Evolutionary conservation across 495 filamentous ascomycete genomes (phyloP), one percentile per base, ranked within the genome.

Genomic region (Parathielavia appendiculata): DNA sequence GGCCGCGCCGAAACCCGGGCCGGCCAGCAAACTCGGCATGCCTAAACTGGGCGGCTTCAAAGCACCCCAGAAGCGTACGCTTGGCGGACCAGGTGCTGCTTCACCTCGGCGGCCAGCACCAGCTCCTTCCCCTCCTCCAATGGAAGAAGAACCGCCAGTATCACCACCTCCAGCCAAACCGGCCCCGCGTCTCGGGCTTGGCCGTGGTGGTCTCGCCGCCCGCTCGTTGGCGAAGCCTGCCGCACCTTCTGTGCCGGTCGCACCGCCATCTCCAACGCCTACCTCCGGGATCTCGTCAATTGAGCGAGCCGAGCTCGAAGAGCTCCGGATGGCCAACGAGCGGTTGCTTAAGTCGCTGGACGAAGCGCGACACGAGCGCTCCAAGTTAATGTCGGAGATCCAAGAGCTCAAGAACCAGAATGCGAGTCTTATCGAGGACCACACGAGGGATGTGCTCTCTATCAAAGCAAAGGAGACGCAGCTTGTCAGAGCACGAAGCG

Each of bases 381-480:
- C 84, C 17, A 88, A 83, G 59, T 76, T 92, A 11, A 80, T 79
- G 43, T 91, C 87, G 0, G 87, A 92, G 60, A 82, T 97, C 47
- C 85, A 88, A 52, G 92, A 97, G 68, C 78, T 97, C 2, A 90
- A 92, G 70, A 91, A 95, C 62, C 88, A 96, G 66, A 97, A 99
- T 63, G 93, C 95, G 16, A 87, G 96, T 62, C 79, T 97, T 16
- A 97, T 97, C 51, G 95, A 99, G 74, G 93, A 97, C 63, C 92
- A 97, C 66, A 99, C 95, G 2, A 78, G 92, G 51, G 93, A 97
- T 67, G 89, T 96, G 11, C 80, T 99, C 20, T 90, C 89, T 62
- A 92, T 97, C 72, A 97, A 97, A 63, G 95, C 95, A 36, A 99
- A 99, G 71, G 95, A 97, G 70, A 97, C 95, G 7, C 95, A 99